Base-by-base conservation (phyloP, 306 rosid species). In the Medicago arabica region DNA sequence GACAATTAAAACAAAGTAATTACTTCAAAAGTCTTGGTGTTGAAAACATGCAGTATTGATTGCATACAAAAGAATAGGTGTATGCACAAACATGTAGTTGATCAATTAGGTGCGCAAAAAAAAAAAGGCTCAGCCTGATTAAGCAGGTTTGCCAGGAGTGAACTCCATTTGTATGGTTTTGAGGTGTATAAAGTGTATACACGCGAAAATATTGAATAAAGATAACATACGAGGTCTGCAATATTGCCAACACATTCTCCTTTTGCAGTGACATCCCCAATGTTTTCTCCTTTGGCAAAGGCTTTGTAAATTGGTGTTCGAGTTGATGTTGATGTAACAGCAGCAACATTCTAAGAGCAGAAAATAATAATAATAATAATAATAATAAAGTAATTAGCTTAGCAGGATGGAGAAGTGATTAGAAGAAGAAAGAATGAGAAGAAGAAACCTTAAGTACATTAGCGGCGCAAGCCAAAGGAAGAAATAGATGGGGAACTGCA, bases 391-490 rank as follows among this genome's bases (percentile, higher is more conserved):
- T 75, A 51, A 50, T 75, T 25, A 90, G 85, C 46, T 28, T 28
- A 28, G 31, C 31, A 28, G 31, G 4, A 28, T 3, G 31, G 31
- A 28, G 31, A 28, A 28, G 31, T 28, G 4, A 28, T 28, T 28
- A 28, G 2, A 28, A 28, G 4, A 28, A 23, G 28, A 55, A 21
- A 84, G 75, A 10, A 31, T 7, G 36, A 49, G 17, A 49, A 2
- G 0, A 40, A 14, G 73, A 73, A 68, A 94, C 98, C 98, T 95
- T 95, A 6, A 83, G 85, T 31, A 95, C 99, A 84, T 95, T 95
- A 38, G 99, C 99, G 49, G 99, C 98, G 88, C 99, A 95, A 64
- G 99, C 99, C 86, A 95, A 67, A 74, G 99, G 99, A 85, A 95
- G 99, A 82, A 95, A 95, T 11, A 95, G 90, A 69, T 92, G 98